These are phyloP conservation scores for Kluyveromyces starmeri DNA, from an alignment of 805 yeast species.

Conservation along the genomic window DNA sequence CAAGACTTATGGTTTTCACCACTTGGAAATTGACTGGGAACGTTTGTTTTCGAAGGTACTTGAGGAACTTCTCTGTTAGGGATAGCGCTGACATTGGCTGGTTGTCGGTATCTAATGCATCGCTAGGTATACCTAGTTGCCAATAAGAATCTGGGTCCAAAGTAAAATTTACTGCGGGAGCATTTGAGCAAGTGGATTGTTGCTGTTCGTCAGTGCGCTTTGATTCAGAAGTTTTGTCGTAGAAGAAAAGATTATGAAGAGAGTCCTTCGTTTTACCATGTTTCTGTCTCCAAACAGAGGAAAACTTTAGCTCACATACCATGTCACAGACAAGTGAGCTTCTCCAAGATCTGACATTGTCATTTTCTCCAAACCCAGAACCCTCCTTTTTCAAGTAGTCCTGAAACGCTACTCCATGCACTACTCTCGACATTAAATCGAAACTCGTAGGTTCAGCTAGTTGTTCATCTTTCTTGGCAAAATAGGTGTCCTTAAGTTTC, in stretches of 20 bases:
- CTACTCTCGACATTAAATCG: constrained; percentile 2
- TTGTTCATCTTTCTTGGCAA: not conserved
- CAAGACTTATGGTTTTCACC: constrained; percentile 8
- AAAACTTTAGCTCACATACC: constrained; percentile 4
- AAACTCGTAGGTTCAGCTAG: not conserved
- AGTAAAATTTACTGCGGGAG: not conserved
- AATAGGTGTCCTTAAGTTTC: constrained; percentile 2
- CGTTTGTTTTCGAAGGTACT: constrained; percentile 15
- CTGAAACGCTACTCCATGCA: constrained; percentile 1
- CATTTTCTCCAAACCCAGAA: not conserved
- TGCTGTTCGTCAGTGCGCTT: not conserved
- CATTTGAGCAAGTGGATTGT: not conserved
- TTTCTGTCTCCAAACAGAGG: constrained; percentile 20
- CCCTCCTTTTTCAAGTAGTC: constrained; percentile 1
- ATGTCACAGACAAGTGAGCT: constrained; percentile 1
- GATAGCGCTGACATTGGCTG: not conserved
- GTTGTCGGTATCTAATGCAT: not conserved
- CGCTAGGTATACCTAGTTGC: not conserved
- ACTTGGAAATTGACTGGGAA: constrained; percentile 17
- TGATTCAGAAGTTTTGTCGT: not conserved
- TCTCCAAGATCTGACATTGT: constrained; percentile 3
- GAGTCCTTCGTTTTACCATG: constrained; percentile 15
- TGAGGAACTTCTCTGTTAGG: constrained; percentile 12
- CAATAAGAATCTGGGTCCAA: constrained; percentile 1
- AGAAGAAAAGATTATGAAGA: constrained; percentile 8